Evolutionary conservation across 176 grass and related monocot species (phyloP), one percentile per base, ranked within the genome.

Genomic region (Eragrostis nindensis): DNA sequence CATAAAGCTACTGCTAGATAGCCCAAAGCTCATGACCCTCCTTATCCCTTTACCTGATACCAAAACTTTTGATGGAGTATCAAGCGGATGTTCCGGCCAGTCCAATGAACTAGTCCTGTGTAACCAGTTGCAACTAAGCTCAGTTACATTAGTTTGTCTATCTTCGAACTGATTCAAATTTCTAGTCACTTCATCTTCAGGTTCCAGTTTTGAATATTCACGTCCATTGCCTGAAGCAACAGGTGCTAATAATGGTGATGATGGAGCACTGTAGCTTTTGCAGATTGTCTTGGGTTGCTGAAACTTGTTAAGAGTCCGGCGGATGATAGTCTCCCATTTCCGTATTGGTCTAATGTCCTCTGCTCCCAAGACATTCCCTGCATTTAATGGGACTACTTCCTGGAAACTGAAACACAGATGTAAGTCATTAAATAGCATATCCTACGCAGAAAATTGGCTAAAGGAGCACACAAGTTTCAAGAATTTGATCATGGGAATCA

Each of bases 201-300:
- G 49, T 44, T 70, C 26, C 15, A 15, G 7, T 80, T 68, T 27
- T 27, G 62, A 66, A 44, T 83, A 30, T 71, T 71, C 60, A 76
- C 61, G 39, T 66, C 71, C 66, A 59, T 73, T 38, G 4, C 36
- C 19, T 41, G 72, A 62, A 68, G 71, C 13, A 47, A 72, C 39
- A 56, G 74, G 70, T 29, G 25, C n/a, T 25, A 70, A 70, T 50
- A 82, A 48, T 5, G 92, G 85, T 25, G 91, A 90, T 12, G 62
- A 41, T 78, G 88, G 88, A 85, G 79, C 88, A 67, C 92, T 90
- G 70, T 86, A 88, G 69, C 92, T 91, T 82, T 91, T 94, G 60
- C 84, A 90, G 45, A 73, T 54, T 64, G 86, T 47, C 61, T 71
- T 86, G 27, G 49, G 32, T 55, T 86, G 78, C 21, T 44, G 67